phyloP scores from a whole-genome alignment of 768 basidiomycete species.

The Pisolithus microcarpus region DNA sequence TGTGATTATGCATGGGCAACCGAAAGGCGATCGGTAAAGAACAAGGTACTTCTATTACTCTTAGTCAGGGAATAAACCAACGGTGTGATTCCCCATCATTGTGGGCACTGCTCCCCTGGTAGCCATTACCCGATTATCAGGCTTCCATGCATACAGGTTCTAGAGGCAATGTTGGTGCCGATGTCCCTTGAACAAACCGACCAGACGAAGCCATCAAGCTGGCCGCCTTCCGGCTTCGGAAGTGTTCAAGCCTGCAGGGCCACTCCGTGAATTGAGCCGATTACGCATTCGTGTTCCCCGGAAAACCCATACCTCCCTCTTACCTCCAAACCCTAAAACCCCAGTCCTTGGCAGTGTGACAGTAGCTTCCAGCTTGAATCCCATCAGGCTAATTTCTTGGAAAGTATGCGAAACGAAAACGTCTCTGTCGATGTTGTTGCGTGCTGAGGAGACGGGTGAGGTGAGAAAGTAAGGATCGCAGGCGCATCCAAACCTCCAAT shows the following conservation, averaged over 20 bases:
- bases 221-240: background rate
- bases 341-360: conserved; percentile 47
- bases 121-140: no score
- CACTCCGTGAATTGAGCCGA: conserved; percentile 23
- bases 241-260: conserved; percentile 9
- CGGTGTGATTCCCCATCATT: no score
- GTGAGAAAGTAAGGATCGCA: background rate
- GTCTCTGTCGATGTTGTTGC: conserved; percentile 42
- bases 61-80: no score
- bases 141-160: no score
- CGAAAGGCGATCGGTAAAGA: no score
- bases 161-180: no score
- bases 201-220: no score
- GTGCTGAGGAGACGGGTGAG: conserved; percentile 19
- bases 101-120: no score
- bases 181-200: no score
- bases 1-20: conserved; percentile 23
- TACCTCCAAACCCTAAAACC: conserved; percentile 32
- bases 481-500: conserved; percentile 23
- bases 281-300: conserved; percentile 32
- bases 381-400: conserved; percentile 47
- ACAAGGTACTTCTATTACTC: no score
- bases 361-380: conserved; percentile 60
- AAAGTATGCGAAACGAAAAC: conserved; percentile 58
- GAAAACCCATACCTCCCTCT: conserved; percentile 63